phyloP scores from a whole-genome alignment of 2,329 filamentous ascomycete species.

The Fusarium virguliforme region DNA sequence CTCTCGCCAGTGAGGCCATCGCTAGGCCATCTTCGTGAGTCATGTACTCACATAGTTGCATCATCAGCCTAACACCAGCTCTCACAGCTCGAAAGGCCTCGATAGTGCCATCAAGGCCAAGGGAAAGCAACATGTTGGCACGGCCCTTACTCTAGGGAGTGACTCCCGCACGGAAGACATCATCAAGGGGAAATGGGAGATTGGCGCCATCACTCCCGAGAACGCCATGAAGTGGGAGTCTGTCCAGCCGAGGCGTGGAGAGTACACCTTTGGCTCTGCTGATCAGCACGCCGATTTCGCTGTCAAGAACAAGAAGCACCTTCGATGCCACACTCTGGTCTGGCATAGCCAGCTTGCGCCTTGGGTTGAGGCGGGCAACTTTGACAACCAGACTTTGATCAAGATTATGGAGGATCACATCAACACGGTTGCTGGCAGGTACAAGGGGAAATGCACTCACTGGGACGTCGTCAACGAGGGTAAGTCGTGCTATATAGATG shows the following conservation, averaged over 20 bases:
- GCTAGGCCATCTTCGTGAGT: constrained; percentile 7
- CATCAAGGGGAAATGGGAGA: constrained; percentile 66
- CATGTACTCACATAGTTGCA: neutral
- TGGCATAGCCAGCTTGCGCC: constrained; percentile 58
- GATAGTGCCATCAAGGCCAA: constrained; percentile 49
- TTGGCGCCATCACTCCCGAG: constrained; percentile 70
- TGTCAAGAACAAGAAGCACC: constrained; percentile 61
- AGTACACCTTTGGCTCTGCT: constrained; percentile 70
- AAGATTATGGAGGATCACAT: constrained; percentile 69
- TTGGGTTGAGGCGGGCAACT: constrained; percentile 54
- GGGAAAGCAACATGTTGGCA: constrained; percentile 67
- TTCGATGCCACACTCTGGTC: constrained; percentile 74
- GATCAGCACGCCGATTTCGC: constrained; percentile 64
- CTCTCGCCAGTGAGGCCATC: neutral
- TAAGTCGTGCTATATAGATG: neutral
- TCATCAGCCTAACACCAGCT: neutral
- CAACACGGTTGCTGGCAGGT: constrained; percentile 62
- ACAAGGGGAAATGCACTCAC: constrained; percentile 63
- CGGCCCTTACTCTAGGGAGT: constrained; percentile 69
- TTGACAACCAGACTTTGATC: constrained; percentile 67
- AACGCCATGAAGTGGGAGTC: constrained; percentile 70
- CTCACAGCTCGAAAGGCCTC: constrained; percentile 29
- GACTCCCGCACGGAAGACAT: constrained; percentile 66
- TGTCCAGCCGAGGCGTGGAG: constrained; percentile 68
- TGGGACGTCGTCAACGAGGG: constrained; percentile 72